Conservation (phyloP, 108 stramenopile species). For the Cyclostephanos tholiformis region DNA sequence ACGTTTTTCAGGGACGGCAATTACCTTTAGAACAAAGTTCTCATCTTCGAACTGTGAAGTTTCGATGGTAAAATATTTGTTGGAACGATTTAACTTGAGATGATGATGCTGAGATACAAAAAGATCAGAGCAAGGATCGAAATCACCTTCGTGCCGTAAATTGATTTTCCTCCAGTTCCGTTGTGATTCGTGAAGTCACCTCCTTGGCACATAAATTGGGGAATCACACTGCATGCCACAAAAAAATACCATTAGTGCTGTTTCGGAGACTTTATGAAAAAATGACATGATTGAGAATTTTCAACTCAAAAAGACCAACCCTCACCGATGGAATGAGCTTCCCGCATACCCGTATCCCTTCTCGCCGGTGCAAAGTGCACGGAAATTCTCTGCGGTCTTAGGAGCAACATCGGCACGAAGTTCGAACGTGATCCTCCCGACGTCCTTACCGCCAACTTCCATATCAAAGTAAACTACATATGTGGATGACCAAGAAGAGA, state of each 20-base stretch:
- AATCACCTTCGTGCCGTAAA: conserved; percentile 54
- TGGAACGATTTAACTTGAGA: background rate
- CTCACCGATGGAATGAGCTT: conserved; percentile 80
- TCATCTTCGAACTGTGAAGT: conserved; percentile 84
- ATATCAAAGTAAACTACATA: conserved; percentile 89
- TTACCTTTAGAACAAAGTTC: conserved; percentile 87
- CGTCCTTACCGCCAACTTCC: conserved; percentile 88
- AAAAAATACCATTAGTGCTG: background rate
- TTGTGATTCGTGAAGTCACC: conserved; percentile 96
- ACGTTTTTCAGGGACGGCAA: conserved; percentile 27
- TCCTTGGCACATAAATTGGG: conserved; percentile 73
- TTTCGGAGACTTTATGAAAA: background rate
- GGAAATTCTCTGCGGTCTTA: conserved; percentile 95
- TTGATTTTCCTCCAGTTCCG: conserved; percentile 90
- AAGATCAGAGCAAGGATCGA: background rate
- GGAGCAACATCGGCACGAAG: conserved; percentile 95
- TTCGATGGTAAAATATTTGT: conserved; percentile 24
- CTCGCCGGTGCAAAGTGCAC: conserved; percentile 97
- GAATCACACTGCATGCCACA: conserved; percentile 39
- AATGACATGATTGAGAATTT: background rate
- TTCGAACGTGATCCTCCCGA: conserved; percentile 93
- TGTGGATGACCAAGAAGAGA: conserved; percentile 7
- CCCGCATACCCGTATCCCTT: conserved; percentile 94
- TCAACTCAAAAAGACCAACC: background rate
- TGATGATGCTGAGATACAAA: background rate